phyloP scores from a whole-genome alignment of 2,329 filamentous ascomycete genomes.

The Colletotrichum simmondsii region DNA sequence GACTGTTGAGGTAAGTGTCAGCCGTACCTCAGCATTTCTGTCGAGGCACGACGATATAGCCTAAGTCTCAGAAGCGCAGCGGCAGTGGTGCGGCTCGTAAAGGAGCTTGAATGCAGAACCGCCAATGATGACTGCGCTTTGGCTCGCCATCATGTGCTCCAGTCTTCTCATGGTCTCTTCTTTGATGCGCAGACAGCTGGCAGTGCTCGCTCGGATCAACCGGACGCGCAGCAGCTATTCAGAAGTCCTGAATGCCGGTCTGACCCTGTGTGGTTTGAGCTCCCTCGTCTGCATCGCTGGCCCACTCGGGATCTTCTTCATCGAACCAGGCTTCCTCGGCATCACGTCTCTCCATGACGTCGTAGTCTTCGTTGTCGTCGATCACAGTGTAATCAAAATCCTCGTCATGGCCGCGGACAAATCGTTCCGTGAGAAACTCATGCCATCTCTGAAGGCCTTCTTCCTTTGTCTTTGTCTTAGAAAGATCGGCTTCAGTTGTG shows the following conservation, averaged over 20 bases:
- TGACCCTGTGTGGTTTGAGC: conserved; percentile 57
- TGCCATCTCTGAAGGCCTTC: conserved; percentile 78
- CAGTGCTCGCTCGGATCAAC: neutral
- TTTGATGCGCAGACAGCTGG: neutral
- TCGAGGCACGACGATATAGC: neutral
- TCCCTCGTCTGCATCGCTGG: conserved; percentile 55
- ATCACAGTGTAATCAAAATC: conserved; percentile 83
- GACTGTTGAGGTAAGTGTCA: neutral
- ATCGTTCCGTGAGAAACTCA: conserved; percentile 78
- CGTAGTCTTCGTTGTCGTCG: conserved; percentile 78
- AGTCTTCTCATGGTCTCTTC: neutral
- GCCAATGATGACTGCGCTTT: neutral
- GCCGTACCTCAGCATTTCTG: neutral
- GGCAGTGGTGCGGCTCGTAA: neutral
- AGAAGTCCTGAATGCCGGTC: conserved; percentile 80
- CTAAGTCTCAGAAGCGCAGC: neutral
- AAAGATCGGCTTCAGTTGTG: conserved; percentile 39
- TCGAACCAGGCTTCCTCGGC: conserved; percentile 83
- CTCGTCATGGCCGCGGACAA: conserved; percentile 77
- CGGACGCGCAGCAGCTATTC: conserved; percentile 37
- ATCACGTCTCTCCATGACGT: conserved; percentile 70
- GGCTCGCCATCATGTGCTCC: neutral
- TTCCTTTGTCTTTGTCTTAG: conserved; percentile 65
- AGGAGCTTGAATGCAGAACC: neutral
- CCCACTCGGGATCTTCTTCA: conserved; percentile 78